phyloP scores from a whole-genome alignment of 108 stramenopile genomes.

The Mediolabrus comicus region DNA sequence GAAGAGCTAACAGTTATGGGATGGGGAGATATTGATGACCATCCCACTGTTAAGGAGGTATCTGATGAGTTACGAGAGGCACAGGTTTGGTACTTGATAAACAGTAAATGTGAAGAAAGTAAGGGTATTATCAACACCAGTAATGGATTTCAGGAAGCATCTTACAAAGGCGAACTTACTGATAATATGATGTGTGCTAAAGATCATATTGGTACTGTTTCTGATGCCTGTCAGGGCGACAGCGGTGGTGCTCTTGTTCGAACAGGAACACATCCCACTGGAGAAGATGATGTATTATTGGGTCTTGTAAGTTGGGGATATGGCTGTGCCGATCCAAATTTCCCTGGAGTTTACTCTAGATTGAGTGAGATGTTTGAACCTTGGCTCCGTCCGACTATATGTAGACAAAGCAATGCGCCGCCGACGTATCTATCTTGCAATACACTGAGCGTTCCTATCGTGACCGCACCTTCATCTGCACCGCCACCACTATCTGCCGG shows the following conservation, averaged over 20 bases:
- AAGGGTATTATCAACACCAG: conserved; percentile 10
- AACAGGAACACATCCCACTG: conserved; percentile 7
- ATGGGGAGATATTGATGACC: conserved; percentile 40
- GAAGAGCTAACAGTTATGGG: conserved; percentile 29
- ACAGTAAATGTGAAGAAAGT: conserved; percentile 15
- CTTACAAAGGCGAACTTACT: conserved; percentile 19
- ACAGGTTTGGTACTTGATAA: conserved; percentile 14
- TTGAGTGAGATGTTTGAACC: conserved; percentile 14
- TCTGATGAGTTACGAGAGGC: conserved; percentile 16
- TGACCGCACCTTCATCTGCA: conserved; percentile 10
- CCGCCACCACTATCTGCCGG: conserved; percentile 5
- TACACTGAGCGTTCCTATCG: neutral
- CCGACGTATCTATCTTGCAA: conserved; percentile 22
- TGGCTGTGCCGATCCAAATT: conserved; percentile 36
- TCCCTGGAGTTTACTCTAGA: conserved; percentile 37
- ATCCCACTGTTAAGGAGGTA: neutral
- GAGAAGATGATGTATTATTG: conserved; percentile 24
- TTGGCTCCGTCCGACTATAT: conserved; percentile 23
- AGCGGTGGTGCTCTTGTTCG: conserved; percentile 20
- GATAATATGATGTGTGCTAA: conserved; percentile 35
- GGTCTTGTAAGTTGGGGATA: conserved; percentile 41
- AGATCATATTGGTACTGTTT: conserved; percentile 11
- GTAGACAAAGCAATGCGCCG: conserved; percentile 16
- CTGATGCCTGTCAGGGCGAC: conserved; percentile 44
- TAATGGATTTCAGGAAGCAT: conserved; percentile 4